phyloP scores from a whole-genome alignment of 2,329 filamentous ascomycete species.

The Dothideomycetes sp. region DNA sequence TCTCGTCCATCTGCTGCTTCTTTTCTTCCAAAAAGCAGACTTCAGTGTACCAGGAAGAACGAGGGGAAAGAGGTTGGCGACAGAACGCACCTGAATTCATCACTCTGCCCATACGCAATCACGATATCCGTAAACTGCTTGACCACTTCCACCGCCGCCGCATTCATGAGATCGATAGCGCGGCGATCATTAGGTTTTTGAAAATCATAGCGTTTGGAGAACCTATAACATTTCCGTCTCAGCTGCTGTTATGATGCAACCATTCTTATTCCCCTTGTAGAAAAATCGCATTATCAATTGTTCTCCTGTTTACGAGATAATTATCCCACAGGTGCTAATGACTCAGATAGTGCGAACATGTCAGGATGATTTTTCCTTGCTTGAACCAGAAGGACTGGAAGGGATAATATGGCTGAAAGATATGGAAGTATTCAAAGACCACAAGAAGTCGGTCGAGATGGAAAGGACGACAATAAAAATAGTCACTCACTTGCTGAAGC shows the following conservation, averaged over 20 bases:
- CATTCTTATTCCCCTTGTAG: too few species aligned
- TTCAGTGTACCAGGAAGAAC: too few species aligned
- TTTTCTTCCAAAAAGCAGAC: background rate
- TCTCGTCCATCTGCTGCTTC: background rate
- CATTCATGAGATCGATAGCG: slow-evolving; percentile 89
- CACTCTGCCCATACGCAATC: slow-evolving; percentile 85
- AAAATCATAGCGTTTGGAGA: slow-evolving; percentile 75
- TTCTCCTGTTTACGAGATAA: too few species aligned
- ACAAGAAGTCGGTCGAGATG: too few species aligned
- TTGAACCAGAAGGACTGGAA: too few species aligned
- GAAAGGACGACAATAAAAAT: background rate
- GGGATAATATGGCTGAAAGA: too few species aligned
- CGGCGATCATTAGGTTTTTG: slow-evolving; percentile 84
- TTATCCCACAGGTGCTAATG: too few species aligned
- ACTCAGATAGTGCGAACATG: too few species aligned
- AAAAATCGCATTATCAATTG: too few species aligned
- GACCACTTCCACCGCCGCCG: slow-evolving; percentile 75
- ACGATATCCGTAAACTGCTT: slow-evolving; percentile 73
- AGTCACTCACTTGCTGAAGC: slow-evolving; percentile 72
- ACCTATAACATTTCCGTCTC: slow-evolving; percentile 35
- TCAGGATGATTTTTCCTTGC: too few species aligned
- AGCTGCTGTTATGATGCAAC: too few species aligned
- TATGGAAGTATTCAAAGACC: too few species aligned
- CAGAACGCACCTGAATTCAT: slow-evolving; percentile 65
- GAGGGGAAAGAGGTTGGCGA: slow-evolving; percentile 4